Evolutionary conservation across 495 filamentous ascomycete species (phyloP).

Genomic region (Acidomyces sp.): DNA sequence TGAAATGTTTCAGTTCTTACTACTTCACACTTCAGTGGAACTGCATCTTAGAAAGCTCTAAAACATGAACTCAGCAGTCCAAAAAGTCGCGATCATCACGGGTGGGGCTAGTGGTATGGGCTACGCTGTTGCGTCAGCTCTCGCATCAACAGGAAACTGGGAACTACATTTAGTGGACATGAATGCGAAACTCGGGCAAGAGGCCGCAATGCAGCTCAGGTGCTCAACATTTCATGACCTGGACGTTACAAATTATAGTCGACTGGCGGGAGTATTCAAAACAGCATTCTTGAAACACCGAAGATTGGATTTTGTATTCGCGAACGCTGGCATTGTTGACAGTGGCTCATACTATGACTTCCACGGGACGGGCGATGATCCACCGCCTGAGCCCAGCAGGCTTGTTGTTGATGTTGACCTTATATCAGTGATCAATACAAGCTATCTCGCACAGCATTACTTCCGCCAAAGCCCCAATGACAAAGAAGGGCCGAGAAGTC

Average conservation of each 20-base stretch:
- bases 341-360: constrained; percentile 21
- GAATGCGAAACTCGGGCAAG: constrained; percentile 16
- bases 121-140: constrained; percentile 23
- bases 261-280: constrained; percentile 19
- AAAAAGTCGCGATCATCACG: no score
- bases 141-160: constrained; percentile 19
- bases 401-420: constrained; percentile 21
- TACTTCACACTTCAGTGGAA: no score
- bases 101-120: constrained; percentile 1
- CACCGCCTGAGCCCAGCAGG: constrained; percentile 19
- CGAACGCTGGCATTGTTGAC: constrained; percentile 26
- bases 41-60: no score
- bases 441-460: constrained; percentile 24
- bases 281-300: constrained; percentile 13
- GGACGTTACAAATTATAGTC: constrained; percentile 21
- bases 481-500: constrained; percentile 7
- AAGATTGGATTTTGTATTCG: constrained; percentile 25
- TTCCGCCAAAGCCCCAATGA: constrained; percentile 18
- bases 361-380: constrained; percentile 12
- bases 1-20: no score
- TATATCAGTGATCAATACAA: constrained; percentile 21
- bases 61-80: no score
- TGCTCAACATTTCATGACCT: constrained; percentile 21
- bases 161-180: constrained; percentile 23
- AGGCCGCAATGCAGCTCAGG: constrained; percentile 12